phyloP scores from a whole-genome alignment of 1,284 basidiomycete genomes.

The Coniferiporia weirii region DNA sequence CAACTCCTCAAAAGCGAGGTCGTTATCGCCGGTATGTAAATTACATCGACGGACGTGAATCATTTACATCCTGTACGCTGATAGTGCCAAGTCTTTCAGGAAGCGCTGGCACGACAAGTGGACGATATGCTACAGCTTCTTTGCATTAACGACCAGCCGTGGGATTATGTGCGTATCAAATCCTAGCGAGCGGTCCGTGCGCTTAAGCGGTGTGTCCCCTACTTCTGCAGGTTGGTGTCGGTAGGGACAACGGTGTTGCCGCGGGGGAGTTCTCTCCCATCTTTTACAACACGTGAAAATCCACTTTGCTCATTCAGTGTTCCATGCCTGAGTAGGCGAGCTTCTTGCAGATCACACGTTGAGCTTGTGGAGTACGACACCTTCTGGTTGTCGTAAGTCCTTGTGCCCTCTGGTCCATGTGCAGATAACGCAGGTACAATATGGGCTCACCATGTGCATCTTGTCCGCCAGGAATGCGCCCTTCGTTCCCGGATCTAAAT shows the following conservation, averaged over 20 bases:
- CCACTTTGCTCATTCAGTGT: background rate
- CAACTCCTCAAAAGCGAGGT: slow-evolving; percentile 36
- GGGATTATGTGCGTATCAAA: slow-evolving; percentile 32
- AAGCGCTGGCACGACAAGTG: slow-evolving; percentile 55
- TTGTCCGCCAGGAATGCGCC: slow-evolving; percentile 36
- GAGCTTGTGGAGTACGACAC: slow-evolving; percentile 40
- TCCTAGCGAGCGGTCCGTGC: background rate
- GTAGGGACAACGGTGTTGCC: slow-evolving; percentile 52
- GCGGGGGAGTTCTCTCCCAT: slow-evolving; percentile 62
- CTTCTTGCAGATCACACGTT: slow-evolving; percentile 31
- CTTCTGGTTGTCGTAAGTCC: slow-evolving; percentile 51
- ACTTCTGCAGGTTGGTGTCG: slow-evolving; percentile 47
- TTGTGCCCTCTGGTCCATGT: background rate
- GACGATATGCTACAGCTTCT: slow-evolving; percentile 53
- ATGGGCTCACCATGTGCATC: background rate
- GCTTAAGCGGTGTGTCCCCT: background rate
- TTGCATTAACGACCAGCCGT: slow-evolving; percentile 43
- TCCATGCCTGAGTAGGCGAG: background rate
- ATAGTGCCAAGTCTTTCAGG: slow-evolving; percentile 48
- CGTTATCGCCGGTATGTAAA: slow-evolving; percentile 33
- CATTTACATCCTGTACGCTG: slow-evolving; percentile 25
- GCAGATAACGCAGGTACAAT: background rate
- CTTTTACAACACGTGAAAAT: slow-evolving; percentile 49
- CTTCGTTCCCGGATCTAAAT: slow-evolving; percentile 41
- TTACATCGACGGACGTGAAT: background rate